These are phyloP conservation scores for Hypoxylon subgilvum DNA, from an alignment of 495 filamentous ascomycete species.

Conservation along the genomic window DNA sequence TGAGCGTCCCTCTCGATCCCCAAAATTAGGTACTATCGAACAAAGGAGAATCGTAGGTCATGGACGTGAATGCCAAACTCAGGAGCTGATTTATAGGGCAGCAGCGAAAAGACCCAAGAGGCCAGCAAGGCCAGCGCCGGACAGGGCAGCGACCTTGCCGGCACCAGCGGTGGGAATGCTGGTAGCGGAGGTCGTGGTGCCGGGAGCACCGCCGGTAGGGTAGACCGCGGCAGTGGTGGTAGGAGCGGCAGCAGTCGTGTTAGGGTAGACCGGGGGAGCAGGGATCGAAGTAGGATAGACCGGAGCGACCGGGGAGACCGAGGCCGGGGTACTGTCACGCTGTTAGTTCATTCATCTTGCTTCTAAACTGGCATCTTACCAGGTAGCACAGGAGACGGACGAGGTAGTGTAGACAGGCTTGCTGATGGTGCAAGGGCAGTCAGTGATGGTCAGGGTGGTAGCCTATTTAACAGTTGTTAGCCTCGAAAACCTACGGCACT, in stretches of 20 bases:
- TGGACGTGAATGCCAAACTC: conserved; percentile 41
- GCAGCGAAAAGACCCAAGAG: conserved; percentile 76
- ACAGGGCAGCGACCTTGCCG: conserved; percentile 69
- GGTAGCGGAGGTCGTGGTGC: conserved; percentile 45
- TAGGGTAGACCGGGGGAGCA: conserved; percentile 28
- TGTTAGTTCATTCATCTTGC: conserved; percentile 35
- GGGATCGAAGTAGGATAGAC: conserved; percentile 32
- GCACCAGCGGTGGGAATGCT: conserved; percentile 64
- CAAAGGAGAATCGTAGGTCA: conserved; percentile 47
- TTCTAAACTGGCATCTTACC: conserved; percentile 53
- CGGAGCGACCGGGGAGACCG: conserved; percentile 32
- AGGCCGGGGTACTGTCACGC: conserved; percentile 30
- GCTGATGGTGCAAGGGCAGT: conserved; percentile 80
- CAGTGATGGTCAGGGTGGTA: conserved; percentile 79
- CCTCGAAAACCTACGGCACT: not conserved
- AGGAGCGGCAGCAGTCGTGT: conserved; percentile 35
- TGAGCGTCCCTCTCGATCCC: conserved; percentile 44
- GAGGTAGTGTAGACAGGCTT: conserved; percentile 69
- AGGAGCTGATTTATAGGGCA: conserved; percentile 68
- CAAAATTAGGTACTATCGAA: conserved; percentile 47
- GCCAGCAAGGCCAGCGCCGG: conserved; percentile 73
- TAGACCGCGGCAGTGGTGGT: conserved; percentile 40
- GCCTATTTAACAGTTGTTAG: conserved; percentile 51
- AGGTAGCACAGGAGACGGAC: conserved; percentile 69
- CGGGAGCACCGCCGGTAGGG: conserved; percentile 43